phyloP scores from a whole-genome alignment of 2,329 filamentous ascomycete species.

The Diaporthe ilicicola region DNA sequence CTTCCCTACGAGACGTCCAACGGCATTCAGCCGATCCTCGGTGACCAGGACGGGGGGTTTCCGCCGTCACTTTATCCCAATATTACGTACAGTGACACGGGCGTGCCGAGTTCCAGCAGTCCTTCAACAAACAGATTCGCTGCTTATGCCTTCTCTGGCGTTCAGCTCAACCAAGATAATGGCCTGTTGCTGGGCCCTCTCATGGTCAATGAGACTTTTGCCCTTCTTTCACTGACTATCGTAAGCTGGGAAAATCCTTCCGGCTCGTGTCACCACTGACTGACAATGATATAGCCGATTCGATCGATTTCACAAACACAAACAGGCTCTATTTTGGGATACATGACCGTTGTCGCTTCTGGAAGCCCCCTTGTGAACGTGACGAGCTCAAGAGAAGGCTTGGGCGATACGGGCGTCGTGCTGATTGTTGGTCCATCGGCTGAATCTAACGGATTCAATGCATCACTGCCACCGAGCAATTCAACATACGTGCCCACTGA shows the following conservation, averaged over 20 bases:
- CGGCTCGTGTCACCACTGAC: not conserved
- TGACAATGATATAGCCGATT: slow-evolving; percentile 60
- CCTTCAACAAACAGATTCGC: slow-evolving; percentile 52
- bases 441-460: slow-evolving; percentile 70
- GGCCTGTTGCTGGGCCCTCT: slow-evolving; percentile 82
- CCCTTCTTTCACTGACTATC: slow-evolving; percentile 81
- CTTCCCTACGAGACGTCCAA: slow-evolving; percentile 70
- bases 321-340: slow-evolving; percentile 79
- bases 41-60: slow-evolving; percentile 71
- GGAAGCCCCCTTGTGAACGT: slow-evolving; percentile 71
- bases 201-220: slow-evolving; percentile 75
- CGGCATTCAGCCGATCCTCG: slow-evolving; percentile 67
- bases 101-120: slow-evolving; percentile 49
- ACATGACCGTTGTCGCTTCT: slow-evolving; percentile 82
- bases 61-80: slow-evolving; percentile 80
- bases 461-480: slow-evolving; percentile 55
- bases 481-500: slow-evolving; percentile 50
- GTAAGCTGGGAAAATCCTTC: slow-evolving; percentile 5
- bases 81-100: slow-evolving; percentile 68
- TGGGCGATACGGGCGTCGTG: slow-evolving; percentile 75
- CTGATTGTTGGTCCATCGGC: slow-evolving; percentile 75
- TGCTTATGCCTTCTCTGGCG: slow-evolving; percentile 59
- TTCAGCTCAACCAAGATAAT: slow-evolving; percentile 57
- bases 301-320: slow-evolving; percentile 69
- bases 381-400: slow-evolving; percentile 70